These are phyloP conservation scores for Fusarium sp. DNA, from an alignment of 2,329 filamentous ascomycete genomes.

Conservation along the genomic window DNA sequence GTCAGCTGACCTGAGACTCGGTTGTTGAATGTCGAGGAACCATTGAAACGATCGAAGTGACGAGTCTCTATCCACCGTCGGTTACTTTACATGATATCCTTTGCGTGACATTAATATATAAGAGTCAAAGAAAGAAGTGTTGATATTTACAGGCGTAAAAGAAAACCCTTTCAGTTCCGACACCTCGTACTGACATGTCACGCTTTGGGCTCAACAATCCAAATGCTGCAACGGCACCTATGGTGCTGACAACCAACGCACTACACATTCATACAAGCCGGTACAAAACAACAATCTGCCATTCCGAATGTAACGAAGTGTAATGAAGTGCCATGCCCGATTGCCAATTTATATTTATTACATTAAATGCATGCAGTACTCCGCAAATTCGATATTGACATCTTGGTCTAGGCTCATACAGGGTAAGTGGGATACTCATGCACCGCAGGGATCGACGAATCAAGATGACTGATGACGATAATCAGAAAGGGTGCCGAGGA, in stretches of 20 bases:
- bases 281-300: not conserved
- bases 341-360: not conserved
- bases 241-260: not conserved
- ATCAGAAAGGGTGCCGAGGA: not conserved
- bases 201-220: rapidly evolving
- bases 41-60: rapidly evolving
- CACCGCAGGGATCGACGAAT: not conserved
- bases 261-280: not conserved
- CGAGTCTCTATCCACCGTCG: too few relatives aligned
- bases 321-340: not conserved
- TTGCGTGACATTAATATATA: not conserved
- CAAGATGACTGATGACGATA: not conserved
- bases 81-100: not conserved
- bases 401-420: not conserved
- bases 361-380: not conserved
- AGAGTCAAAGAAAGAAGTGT: not conserved
- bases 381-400: not conserved
- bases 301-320: not conserved
- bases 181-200: rapidly evolving
- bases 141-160: too few relatives aligned
- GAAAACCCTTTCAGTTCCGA: not conserved
- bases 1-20: not conserved
- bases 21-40: rapidly evolving
- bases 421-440: not conserved
- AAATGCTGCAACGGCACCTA: rapidly evolving